Evolutionary conservation across 2,329 filamentous ascomycete species (phyloP).

Genomic region (Aaosphaeria arxii): DNA sequence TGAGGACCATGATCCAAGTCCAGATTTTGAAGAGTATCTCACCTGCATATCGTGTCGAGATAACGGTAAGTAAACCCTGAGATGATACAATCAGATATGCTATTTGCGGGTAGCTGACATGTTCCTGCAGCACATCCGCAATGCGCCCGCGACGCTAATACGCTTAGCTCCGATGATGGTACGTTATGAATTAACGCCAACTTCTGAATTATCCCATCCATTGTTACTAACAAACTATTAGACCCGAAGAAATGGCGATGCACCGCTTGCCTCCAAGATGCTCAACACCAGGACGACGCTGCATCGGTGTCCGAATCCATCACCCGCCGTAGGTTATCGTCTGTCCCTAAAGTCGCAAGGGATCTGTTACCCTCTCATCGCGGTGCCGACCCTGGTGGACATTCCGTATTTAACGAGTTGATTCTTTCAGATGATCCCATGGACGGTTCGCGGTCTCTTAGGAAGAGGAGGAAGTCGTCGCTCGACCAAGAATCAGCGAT

Average conservation of each 20-base stretch:
- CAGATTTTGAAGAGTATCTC: slow-evolving; percentile 77
- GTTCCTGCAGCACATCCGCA: slow-evolving; percentile 76
- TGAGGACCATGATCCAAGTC: slow-evolving; percentile 77
- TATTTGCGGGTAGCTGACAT: slow-evolving; percentile 42
- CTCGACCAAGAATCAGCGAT: slow-evolving; percentile 61
- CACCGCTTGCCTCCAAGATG: slow-evolving; percentile 51
- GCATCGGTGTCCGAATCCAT: slow-evolving; percentile 39
- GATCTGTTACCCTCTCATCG: slow-evolving; percentile 70
- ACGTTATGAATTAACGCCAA: slow-evolving; percentile 30
- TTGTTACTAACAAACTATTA: slow-evolving; percentile 27
- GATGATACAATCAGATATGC: neutral
- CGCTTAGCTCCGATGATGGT: slow-evolving; percentile 63
- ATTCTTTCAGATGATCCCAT: slow-evolving; percentile 69
- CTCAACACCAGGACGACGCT: slow-evolving; percentile 26
- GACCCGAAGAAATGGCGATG: slow-evolving; percentile 62
- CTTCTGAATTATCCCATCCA: slow-evolving; percentile 4
- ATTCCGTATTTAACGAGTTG: slow-evolving; percentile 73
- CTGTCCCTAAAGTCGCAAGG: slow-evolving; percentile 64
- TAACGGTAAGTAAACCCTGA: slow-evolving; percentile 62
- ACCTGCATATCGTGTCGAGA: slow-evolving; percentile 75
- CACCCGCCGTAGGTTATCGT: slow-evolving; percentile 53
- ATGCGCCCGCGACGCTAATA: slow-evolving; percentile 74
- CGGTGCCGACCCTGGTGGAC: slow-evolving; percentile 59
- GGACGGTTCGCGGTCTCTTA: slow-evolving; percentile 73
- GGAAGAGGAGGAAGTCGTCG: slow-evolving; percentile 82